Evolutionary conservation across 2,329 filamentous ascomycete genomes (phyloP).

Genomic region (Fonsecaea nubica): DNA sequence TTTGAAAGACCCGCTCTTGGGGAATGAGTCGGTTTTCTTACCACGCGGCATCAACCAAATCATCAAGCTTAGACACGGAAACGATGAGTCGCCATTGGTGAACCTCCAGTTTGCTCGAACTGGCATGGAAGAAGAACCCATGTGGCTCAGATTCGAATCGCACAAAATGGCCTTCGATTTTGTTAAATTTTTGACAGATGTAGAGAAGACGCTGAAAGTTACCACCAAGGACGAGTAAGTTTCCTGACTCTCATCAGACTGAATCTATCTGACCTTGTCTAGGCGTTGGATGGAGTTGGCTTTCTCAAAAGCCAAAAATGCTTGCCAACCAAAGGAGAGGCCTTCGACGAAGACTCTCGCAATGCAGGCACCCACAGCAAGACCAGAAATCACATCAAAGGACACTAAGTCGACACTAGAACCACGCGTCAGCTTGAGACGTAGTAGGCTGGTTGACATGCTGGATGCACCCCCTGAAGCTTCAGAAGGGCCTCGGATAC

Average conservation of each 20-base stretch:
- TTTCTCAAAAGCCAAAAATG: conserved; percentile 6
- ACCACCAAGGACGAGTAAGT: conserved; percentile 17
- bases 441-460: conserved; percentile 27
- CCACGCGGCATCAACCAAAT: conserved; percentile 25
- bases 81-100: conserved; percentile 11
- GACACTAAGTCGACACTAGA: neutral
- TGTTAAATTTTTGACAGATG: conserved; percentile 6
- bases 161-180: conserved; percentile 26
- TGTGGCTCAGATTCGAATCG: conserved; percentile 30
- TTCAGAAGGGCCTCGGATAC: conserved; percentile 6
- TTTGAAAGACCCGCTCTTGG: conserved; percentile 19
- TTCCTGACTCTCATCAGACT: neutral
- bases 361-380: neutral
- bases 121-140: neutral
- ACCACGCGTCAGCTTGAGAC: conserved; percentile 15
- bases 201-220: neutral
- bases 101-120: conserved; percentile 21
- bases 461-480: conserved; percentile 27
- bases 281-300: conserved; percentile 31
- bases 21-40: conserved; percentile 14
- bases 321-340: neutral
- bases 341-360: neutral
- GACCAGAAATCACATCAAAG: neutral
- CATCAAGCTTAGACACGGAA: conserved; percentile 12
- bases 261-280: conserved; percentile 7